Evolutionary conservation across 805 yeast species (phyloP).

Genomic region (Metschnikowia cerradonensis): DNA sequence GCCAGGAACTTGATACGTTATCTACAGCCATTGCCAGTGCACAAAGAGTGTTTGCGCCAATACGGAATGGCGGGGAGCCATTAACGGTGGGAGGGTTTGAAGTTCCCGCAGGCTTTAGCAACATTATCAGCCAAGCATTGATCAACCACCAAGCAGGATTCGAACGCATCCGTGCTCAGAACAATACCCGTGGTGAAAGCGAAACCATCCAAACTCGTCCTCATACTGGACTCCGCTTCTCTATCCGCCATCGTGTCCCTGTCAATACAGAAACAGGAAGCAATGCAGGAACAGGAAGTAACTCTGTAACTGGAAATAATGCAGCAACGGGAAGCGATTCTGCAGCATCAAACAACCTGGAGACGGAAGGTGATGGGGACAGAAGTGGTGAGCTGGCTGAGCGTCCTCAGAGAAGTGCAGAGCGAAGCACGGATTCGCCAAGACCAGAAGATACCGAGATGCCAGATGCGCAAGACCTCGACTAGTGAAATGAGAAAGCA

Average conservation of each 20-base stretch:
- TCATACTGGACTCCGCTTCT: not conserved
- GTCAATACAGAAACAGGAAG: not conserved
- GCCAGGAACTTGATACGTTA: not conserved
- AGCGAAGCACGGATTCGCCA: not conserved
- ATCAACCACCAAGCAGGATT: constrained; percentile 7
- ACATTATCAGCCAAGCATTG: constrained; percentile 8
- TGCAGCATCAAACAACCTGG: too few species aligned
- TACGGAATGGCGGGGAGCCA: not conserved
- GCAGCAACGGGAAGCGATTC: too few species aligned
- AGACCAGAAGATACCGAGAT: constrained; percentile 12
- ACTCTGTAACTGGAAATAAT: too few species aligned
- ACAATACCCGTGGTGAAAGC: not conserved
- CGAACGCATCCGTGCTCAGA: not conserved
- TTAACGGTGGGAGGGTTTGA: constrained; percentile 1
- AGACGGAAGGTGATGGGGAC: not conserved
- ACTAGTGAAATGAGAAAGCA: not conserved
- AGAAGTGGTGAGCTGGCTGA: not conserved
- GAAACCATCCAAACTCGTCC: not conserved
- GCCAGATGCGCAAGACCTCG: constrained; percentile 14
- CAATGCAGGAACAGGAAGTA: too few species aligned
- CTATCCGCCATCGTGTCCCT: not conserved
- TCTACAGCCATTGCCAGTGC: not conserved
- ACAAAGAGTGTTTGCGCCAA: not conserved
- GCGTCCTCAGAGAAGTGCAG: not conserved
- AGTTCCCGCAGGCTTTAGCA: constrained; percentile 2